Base-by-base conservation (phyloP, 1,284 basidiomycete species). In the Apiotrichum veenhuisii region DNA sequence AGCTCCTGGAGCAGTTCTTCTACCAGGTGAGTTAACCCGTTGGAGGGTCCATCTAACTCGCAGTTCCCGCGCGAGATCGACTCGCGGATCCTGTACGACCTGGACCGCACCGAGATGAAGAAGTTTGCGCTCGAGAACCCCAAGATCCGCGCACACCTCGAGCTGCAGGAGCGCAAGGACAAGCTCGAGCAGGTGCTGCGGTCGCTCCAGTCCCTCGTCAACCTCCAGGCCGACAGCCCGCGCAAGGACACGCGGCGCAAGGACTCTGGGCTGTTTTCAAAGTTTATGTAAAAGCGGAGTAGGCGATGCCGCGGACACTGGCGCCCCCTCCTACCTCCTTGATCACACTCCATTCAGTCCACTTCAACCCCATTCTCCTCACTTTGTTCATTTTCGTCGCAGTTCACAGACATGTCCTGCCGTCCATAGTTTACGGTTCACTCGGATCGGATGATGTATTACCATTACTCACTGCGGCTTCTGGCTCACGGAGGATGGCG, bases 51-150 rank as follows among this genome's bases (percentile, higher is more conserved):
- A n/a, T n/a, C 38, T 47, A 8, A 15, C 20, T 20, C 2, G n/a
- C 12, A 96, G 87, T 97, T 98, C 80, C 95, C 95, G 53, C 86
- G 94, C 36, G 95, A 98, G 78, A 95, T 98, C 61, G 94, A 98
- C 74, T 89, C 90, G n/a, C 83, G 92, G 27, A 79, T 99, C 50
- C 82, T 95, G 45, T 96, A 97, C 68, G 88, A 95, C 74, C 82
- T 97, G 45, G 88, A 95, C 71, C 86, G 90, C 5, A 82, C 81
- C 47, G 91, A 95, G 73, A 89, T 97, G 47, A 84, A 85, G 58
- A 66, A 60, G 52, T 99, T 99, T 77, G 95, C 96, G 0, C 82
- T 90, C 27, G 93, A 99, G 80, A 98, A 98, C 72, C 95, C 94
- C 1, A 79, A 79, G 27, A 85, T 99, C 54, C 80, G 85, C 63